Evolutionary conservation across 2,329 filamentous ascomycete genomes (phyloP).

Genomic region (Niveomyces coronatus): DNA sequence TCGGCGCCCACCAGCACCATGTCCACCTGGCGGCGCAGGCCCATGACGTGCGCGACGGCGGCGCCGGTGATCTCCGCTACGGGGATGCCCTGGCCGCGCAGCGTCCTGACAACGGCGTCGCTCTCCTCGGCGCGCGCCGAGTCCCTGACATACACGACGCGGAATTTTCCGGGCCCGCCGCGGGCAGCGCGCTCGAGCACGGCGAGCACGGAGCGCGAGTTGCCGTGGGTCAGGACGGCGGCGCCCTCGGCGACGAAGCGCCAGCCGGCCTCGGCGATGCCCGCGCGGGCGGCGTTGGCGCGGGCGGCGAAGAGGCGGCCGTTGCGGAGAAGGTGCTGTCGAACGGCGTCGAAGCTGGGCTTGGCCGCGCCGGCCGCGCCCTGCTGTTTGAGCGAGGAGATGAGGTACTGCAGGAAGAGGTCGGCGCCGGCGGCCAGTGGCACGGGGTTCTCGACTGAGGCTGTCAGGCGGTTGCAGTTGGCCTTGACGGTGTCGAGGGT

Average conservation of each 20-base stretch:
- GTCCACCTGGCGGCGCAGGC: conserved; percentile 45
- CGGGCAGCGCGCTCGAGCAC: conserved; percentile 60
- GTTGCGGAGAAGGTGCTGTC: conserved; percentile 76
- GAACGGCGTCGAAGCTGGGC: conserved; percentile 61
- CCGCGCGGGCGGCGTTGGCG: conserved; percentile 74
- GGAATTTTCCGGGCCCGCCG: conserved; percentile 54
- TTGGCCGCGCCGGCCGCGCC: no score
- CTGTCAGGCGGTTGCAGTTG: conserved; percentile 68
- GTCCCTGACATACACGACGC: conserved; percentile 69
- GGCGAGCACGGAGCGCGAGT: conserved; percentile 71
- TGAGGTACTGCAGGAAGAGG: conserved; percentile 88
- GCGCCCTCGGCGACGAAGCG: conserved; percentile 69
- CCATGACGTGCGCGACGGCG: conserved; percentile 72
- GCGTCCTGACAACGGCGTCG: conserved; percentile 55
- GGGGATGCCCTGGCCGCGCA: conserved; percentile 65
- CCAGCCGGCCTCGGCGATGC: conserved; percentile 70
- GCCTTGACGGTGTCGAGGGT: conserved; percentile 76
- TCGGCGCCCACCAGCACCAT: conserved; percentile 61
- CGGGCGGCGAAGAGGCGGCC: conserved; percentile 76
- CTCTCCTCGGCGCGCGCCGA: conserved; percentile 49
- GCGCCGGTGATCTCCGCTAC: conserved; percentile 52
- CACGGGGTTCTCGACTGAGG: conserved; percentile 74
- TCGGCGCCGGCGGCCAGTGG: conserved; percentile 90
- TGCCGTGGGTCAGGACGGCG: conserved; percentile 84
- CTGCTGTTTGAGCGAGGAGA: conserved; percentile 57